phyloP scores from a whole-genome alignment of 176 grass and related monocot species.

The Oryza australiensis region DNA sequence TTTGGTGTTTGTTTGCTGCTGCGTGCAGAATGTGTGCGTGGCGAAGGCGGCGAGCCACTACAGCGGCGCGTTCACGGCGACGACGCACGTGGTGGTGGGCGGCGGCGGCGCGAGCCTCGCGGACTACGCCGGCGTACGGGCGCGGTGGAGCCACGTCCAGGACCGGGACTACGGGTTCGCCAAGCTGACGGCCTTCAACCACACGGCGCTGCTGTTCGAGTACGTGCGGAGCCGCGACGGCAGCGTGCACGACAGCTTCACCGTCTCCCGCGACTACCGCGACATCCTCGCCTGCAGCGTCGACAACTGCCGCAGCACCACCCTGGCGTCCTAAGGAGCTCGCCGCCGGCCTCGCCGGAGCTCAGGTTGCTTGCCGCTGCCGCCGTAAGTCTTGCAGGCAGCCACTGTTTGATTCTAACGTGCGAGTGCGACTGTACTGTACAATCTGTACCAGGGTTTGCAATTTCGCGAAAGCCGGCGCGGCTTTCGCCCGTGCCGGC shows the following conservation, averaged over 20 bases:
- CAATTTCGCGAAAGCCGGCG: no score
- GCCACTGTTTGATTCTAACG: neutral
- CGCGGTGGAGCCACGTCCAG: slow-evolving; percentile 75
- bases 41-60: slow-evolving; percentile 69
- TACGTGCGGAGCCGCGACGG: slow-evolving; percentile 85
- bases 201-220: slow-evolving; percentile 73
- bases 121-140: slow-evolving; percentile 44
- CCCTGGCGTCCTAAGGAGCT: slow-evolving; percentile 40
- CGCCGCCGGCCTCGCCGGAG: neutral
- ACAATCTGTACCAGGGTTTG: neutral
- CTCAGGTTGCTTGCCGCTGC: neutral
- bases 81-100: slow-evolving; percentile 87
- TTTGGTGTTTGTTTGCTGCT: neutral
- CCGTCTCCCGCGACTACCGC: slow-evolving; percentile 74
- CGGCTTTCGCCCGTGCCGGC: no score
- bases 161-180: slow-evolving; percentile 81
- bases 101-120: slow-evolving; percentile 78
- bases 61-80: slow-evolving; percentile 71
- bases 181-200: slow-evolving; percentile 84
- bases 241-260: slow-evolving; percentile 70
- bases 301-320: slow-evolving; percentile 56
- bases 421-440: neutral
- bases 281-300: slow-evolving; percentile 64
- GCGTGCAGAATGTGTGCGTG: slow-evolving; percentile 68
- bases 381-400: neutral